Percentiles rank a stretch among this genome's conserved stretches.
Evolutionary conservation across 371 early-diverging fungal genomes (phyloP).

Genomic region (Mucor sp.): DNA sequence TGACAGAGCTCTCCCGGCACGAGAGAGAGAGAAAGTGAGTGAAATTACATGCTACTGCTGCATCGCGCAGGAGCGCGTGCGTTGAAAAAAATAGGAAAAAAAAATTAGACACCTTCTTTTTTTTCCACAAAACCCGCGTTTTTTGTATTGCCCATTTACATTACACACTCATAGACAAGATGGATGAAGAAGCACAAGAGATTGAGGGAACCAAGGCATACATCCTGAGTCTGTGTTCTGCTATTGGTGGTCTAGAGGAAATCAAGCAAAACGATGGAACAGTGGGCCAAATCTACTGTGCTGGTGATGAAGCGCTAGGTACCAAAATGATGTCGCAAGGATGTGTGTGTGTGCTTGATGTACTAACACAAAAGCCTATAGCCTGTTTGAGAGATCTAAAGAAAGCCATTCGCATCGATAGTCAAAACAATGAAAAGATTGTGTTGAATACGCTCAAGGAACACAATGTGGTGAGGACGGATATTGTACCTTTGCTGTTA

Average conservation of each 20-base stretch:
- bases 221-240: slow-evolving; percentile 73
- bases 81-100: neutral
- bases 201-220: slow-evolving; percentile 5
- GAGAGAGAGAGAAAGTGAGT: no score
- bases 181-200: slow-evolving; percentile 5
- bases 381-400: slow-evolving; percentile 52
- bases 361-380: no score
- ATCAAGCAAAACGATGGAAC: slow-evolving; percentile 35
- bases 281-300: slow-evolving; percentile 59
- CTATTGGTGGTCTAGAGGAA: slow-evolving; percentile 81
- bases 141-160: neutral
- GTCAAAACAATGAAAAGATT: slow-evolving; percentile 58
- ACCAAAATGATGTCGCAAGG: neutral
- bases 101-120: neutral
- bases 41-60: neutral
- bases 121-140: neutral
- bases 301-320: slow-evolving; percentile 84
- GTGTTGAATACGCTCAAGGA: slow-evolving; percentile 73
- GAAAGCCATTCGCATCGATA: slow-evolving; percentile 74
- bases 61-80: neutral
- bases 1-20: neutral
- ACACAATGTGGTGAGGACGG: slow-evolving; percentile 71
- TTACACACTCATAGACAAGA: neutral
- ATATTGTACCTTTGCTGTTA: slow-evolving; percentile 80
- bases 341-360: no score